Conservation (phyloP, 306 rosid genomes). For the Quercus aquifolioides region DNA sequence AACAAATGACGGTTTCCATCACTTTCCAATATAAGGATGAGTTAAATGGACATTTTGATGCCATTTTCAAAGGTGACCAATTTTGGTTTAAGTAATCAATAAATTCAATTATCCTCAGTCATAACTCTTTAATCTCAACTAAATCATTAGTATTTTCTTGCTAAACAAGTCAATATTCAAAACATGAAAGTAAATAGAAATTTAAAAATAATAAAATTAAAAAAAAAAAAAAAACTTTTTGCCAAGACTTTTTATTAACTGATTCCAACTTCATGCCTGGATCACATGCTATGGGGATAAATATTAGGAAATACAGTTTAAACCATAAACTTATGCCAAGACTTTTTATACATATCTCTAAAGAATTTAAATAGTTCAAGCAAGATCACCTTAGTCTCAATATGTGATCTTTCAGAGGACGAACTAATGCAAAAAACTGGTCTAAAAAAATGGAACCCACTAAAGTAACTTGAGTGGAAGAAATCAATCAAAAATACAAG, state of each 20-base stretch:
- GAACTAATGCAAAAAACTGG: background rate
- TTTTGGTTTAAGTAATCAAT: background rate
- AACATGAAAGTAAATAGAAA: background rate
- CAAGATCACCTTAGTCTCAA: background rate
- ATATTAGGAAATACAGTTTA: background rate
- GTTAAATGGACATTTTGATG: background rate
- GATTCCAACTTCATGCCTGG: background rate
- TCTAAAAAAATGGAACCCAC: background rate
- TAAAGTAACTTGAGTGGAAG: slow-evolving; percentile 2
- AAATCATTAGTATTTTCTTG: background rate
- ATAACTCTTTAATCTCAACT: background rate
- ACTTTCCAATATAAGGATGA: background rate
- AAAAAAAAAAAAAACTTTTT: background rate
- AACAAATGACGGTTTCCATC: background rate
- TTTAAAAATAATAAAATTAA: background rate
- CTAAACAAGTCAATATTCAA: background rate
- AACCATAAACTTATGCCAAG: too few species aligned
- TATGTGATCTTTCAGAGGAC: background rate
- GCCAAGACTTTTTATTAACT: background rate
- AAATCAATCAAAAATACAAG: background rate
- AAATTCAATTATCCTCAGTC: background rate
- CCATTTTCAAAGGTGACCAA: background rate
- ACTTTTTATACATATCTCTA: background rate
- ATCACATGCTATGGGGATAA: background rate
- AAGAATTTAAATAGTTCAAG: background rate